Conservation (phyloP, 768 basidiomycete genomes). For the Russula foetens region DNA sequence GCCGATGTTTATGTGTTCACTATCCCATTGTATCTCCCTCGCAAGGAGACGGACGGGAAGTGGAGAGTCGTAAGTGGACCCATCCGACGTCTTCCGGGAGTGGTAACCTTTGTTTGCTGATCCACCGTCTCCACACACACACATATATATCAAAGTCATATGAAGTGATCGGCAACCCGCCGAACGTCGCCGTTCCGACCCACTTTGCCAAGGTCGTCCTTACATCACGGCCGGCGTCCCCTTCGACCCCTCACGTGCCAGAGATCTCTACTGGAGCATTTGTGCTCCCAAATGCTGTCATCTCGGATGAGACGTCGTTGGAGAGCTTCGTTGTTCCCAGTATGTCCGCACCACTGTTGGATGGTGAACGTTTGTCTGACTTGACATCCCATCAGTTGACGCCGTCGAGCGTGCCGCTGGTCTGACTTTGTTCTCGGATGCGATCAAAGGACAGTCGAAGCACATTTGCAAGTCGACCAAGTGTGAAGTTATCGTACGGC, state of each 20-base stretch:
- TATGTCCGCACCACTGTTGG: conserved; percentile 27
- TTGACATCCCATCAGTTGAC: conserved; percentile 51
- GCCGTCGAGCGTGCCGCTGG: conserved; percentile 88
- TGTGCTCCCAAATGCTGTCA: conserved; percentile 89
- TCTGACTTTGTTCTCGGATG: conserved; percentile 77
- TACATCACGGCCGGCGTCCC: conserved; percentile 64
- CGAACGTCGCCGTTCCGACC: conserved; percentile 88
- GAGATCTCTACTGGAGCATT: conserved; percentile 91
- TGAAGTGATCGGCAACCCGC: conserved; percentile 91
- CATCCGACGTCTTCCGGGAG: background rate
- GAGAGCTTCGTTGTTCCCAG: conserved; percentile 78
- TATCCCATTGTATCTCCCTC: conserved; percentile 91
- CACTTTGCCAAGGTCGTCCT: conserved; percentile 97
- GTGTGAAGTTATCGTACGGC: conserved; percentile 80
- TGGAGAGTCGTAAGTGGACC: conserved; percentile 76
- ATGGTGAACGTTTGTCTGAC: background rate
- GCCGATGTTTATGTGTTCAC: conserved; percentile 97
- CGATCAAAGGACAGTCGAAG: conserved; percentile 63
- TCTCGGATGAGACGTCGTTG: conserved; percentile 76
- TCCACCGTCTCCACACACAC: background rate
- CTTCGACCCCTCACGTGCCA: conserved; percentile 55
- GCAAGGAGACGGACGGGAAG: conserved; percentile 79
- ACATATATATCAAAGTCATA: conserved; percentile 48
- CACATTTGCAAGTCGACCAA: conserved; percentile 85
- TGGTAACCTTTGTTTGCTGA: background rate